Base-by-base conservation (phyloP, 1,284 basidiomycete species). In the Dichomitus squalens region DNA sequence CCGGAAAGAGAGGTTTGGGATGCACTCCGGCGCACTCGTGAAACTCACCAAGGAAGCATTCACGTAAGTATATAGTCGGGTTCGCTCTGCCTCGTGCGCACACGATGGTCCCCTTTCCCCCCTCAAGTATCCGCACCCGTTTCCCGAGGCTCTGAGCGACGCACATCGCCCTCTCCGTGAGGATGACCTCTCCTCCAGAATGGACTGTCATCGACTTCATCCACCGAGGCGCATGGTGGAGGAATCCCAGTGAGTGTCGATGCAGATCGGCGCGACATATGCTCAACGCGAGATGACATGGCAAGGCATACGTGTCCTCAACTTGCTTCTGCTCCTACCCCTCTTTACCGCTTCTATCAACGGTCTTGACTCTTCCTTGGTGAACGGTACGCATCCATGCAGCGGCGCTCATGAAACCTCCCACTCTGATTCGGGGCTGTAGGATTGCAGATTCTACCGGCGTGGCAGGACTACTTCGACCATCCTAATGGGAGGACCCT, bases 361-460 rank as follows among this genome's bases (percentile, higher is more conserved):
- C 70, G 86, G 86, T 34, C 75, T 85, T 46, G 83, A 86, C 64
- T 84, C 83, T 2, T 87, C 85, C 11, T 69, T 87, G 36, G 76
- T 87, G 21, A 87, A 88, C 64, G 85, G 86, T 85, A 65, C 29
- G 71, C 53, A 4, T 3, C 38, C n/a, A 21, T 16, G 8, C 29
- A 6, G 4, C n/a, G 4, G n/a, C 16, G 3, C 4, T 21, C 5
- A 21, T 51, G 12, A 7, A 16, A 4, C 7, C 6, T 12, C 31
- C 44, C 38, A 9, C 33, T 35, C 38, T 23, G 18, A 23, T 16
- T 18, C 25, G 16, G 16, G 12, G n/a, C 12, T 33, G 9, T 31
- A 85, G 85, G 85, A 40, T 72, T 88, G 23, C 86, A 88, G 68
- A 85, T 87, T 56, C 72, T 88, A 20, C 84, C 84, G 3, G 80